Base-by-base conservation (phyloP, 148 eudicot species). In the Fallopia convolvulus region DNA sequence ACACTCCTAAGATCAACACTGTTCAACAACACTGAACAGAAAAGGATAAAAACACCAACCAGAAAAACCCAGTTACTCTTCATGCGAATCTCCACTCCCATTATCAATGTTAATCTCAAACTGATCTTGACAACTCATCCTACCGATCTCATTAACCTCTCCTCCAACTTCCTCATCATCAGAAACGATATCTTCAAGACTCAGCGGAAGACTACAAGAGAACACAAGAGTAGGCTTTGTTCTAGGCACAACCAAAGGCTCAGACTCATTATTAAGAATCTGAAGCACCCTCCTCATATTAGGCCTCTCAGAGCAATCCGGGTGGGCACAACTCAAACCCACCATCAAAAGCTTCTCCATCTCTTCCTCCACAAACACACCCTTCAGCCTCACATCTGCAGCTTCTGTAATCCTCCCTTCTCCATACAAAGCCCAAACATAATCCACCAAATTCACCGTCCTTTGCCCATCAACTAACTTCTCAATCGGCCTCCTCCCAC, bases 271-370 rank as follows among this genome's bases (percentile, higher is more conserved):
- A 58, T 77, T 85, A 21, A 89, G 80, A 7, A 89, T 87, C 77
- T 89, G 92, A 17, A 89, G 32, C 14, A 89, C 92, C 21, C 85
- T 76, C 75, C 92, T 85, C 92, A 89, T 89, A 3, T 79, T 75
- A 52, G 92, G 92, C 89, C 92, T 81, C 49, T 76, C 79, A 0
- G 47, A 14, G 52, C 83, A 81, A 65, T 87, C 87, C 1, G 90
- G 92, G 68, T 86, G 84, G 0, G 87, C 85, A 49, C 92, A 89
- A 73, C 86, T 83, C 84, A 89, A 56, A 0, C 92, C 92, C n/a
- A 89, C 75, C 39, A 89, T 81, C 80, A 89, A 74, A 47, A 87
- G 75, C 83, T 42, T 83, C 83, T 30, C 80, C 83, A 80, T 81
- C 53, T 80, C 89, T 21, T 78, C 80, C 72, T 79, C 79, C 0